Evolutionary conservation across 257 asterid species (phyloP), one percentile per base, ranked within the genome.

Genomic region (Mitragyna speciosa): DNA sequence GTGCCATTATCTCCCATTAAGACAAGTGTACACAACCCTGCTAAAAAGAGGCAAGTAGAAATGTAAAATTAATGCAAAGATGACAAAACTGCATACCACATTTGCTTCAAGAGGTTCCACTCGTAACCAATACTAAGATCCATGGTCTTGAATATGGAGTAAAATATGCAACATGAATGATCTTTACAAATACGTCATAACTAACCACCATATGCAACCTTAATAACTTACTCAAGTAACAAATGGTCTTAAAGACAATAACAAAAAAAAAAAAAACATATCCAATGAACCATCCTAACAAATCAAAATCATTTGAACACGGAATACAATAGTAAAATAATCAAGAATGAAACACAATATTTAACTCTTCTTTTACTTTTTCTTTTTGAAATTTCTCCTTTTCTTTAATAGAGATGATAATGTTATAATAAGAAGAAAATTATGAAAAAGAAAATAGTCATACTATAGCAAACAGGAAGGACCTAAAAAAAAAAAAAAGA

Each of bases 51-150:
- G 45, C 41, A 52, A 56, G n/a, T 41, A 52, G 45, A 41, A 71
- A 39, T 9, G 51, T 67, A 6, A 20, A n/a, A 11, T 51, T 63
- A 80, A 24, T 48, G 59, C 31, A 69, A 30, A 72, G 58, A 72
- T 54, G 52, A 69, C 81, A 79, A 77, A 72, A 45, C 68, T 49
- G 76, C 81, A 77, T 54, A 77, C 76, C 41, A 36, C 76, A 74
- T 69, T 82, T 52, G 77, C 58, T 19, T 65, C 52, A 45, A 56
- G 15, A 70, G 36, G 2, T 80, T 69, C 15, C 15, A 33, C 6
- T 33, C 54, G 71, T 30, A 79, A 41, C 7, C 28, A 31, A 47
- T 0, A 47, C 56, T 49, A 48, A 15, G 63, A 71, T 83, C 80
- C 51, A 54, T 16, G 64, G 69, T 72, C 33, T 68, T 20, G 31